These are phyloP conservation scores for Plicaturopsis crispa DNA, from an alignment of 768 basidiomycete genomes.

Conservation along the genomic window DNA sequence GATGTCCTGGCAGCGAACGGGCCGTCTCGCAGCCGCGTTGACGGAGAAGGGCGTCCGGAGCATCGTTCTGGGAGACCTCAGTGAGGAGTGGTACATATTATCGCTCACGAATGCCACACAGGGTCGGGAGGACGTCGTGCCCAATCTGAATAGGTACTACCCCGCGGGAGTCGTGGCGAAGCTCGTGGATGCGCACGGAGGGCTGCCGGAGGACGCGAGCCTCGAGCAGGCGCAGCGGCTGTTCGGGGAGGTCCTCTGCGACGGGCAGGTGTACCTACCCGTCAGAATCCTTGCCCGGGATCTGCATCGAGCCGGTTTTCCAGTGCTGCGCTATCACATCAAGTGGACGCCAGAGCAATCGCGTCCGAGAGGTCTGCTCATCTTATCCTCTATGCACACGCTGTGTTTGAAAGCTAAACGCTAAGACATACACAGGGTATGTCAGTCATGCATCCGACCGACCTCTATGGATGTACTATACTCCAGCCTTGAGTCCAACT, in stretches of 20 bases:
- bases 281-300: constrained; percentile 57
- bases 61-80: constrained; percentile 60
- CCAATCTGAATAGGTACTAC: constrained; percentile 58
- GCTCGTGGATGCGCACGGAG: constrained; percentile 37
- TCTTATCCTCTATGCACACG: neutral
- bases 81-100: constrained; percentile 75
- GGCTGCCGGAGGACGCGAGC: constrained; percentile 30
- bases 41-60: constrained; percentile 49
- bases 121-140: constrained; percentile 39
- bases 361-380: constrained; percentile 41
- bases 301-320: constrained; percentile 46
- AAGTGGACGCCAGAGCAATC: constrained; percentile 60
- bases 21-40: constrained; percentile 48
- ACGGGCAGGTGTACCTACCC: constrained; percentile 63
- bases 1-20: constrained; percentile 63
- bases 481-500: constrained; percentile 35
- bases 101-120: constrained; percentile 58
- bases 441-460: constrained; percentile 69
- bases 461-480: constrained; percentile 51
- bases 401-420: neutral
- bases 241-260: constrained; percentile 55
- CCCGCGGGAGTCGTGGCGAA: constrained; percentile 35
- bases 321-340: constrained; percentile 62
- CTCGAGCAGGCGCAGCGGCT: constrained; percentile 34
- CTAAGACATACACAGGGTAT: constrained; percentile 33